Base-by-base conservation (phyloP, 2,329 filamentous ascomycete species). In the Penicillium expansum region DNA sequence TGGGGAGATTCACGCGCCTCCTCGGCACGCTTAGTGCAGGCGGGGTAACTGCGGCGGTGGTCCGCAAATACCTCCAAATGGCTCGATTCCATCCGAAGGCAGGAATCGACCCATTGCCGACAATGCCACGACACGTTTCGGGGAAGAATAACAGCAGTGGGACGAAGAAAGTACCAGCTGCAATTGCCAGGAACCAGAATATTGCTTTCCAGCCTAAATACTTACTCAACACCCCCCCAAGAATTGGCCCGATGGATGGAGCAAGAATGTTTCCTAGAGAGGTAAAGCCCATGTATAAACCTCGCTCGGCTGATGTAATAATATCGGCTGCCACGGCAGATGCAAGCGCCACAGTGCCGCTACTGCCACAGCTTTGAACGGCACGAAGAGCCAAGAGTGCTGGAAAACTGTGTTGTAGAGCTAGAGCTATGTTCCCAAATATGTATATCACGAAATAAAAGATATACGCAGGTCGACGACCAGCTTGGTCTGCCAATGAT, bases 171-270 rank as follows among this genome's bases (percentile, higher is more conserved):
- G 64, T 59, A 0, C 67, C 71, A 0, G 74, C 69, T 29, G 76
- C 66, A 18, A 82, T 78, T 9, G 76, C 69, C 2, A 84, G 69
- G 56, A 83, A 81, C 80, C 80, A 83, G 60, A 84, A 84, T 7
- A 83, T 77, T 1, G 74, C 73, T 38, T 75, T 69, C 81, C 81
- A 84, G 0, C 80, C 81, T 0, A 83, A 62, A 39, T 74, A 74
- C 47, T 79, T 75, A 0, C 76, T 72, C 0, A 84, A 59, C 0
- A 77, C 65, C 8, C 81, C 82, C 0, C 81, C 82, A 24, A 84
- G 76, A 0, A 82, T 74, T 0, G 82, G 82, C 0, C 78, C 80
- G 9, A 83, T 58, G 0, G 79, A 77, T 6, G 79, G 79, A 0
- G 76, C 79, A 20, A 81, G 68, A 18, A 72, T 66, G 18, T 66